Base-by-base conservation (phyloP, 1,139 yeast species). In the Zygosaccharomyces pseudobailii region DNA sequence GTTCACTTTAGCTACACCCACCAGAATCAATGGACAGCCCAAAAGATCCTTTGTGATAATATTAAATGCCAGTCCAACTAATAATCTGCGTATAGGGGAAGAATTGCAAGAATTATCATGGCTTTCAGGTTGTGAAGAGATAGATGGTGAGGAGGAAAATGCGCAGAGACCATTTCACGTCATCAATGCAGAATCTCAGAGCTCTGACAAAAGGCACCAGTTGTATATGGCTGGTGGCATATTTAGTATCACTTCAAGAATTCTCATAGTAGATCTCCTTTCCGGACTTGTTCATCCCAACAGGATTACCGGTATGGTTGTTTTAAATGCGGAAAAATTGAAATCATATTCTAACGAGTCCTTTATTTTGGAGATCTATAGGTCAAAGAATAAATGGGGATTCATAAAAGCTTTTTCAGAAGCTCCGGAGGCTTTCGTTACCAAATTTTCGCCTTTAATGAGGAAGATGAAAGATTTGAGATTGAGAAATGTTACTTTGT, bases 341-440 rank as follows among this genome's bases (percentile, higher is more conserved):
- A 71, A 70, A 40, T 92, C 86, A 53, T 78, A 84, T n/a, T 84
- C 95, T 1, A 82, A 80, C 49, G 95, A 87, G 55, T 80, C 95
- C 3, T 92, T 92, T 65, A 83, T 88, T 30, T 71, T 87, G 17
- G 82, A 81, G 45, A 71, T 90, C 42, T 87, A 80, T 61, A 71
- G 96, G 47, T 82, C 83, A 48, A 69, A 71, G 31, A 90, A 92
- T 68, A 80, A 78, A 49, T 82, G 88, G 84, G 97, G 97, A 3
- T 90, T 90, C 58, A 75, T 92, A 8, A 90, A 92, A 62, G 97
- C 96, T 0, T 70, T 92, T 34, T 82, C 96, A 0, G 97, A 90
- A 57, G 80, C 81, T 34, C 95, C 97, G 0, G 97, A 87, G 60
- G 69, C 82, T 0, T 82, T 87, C 53, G 72, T 82, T 0, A 62